Base-by-base conservation (phyloP, 352 stramenopile species). In the Halophytophthora batemanensis region DNA sequence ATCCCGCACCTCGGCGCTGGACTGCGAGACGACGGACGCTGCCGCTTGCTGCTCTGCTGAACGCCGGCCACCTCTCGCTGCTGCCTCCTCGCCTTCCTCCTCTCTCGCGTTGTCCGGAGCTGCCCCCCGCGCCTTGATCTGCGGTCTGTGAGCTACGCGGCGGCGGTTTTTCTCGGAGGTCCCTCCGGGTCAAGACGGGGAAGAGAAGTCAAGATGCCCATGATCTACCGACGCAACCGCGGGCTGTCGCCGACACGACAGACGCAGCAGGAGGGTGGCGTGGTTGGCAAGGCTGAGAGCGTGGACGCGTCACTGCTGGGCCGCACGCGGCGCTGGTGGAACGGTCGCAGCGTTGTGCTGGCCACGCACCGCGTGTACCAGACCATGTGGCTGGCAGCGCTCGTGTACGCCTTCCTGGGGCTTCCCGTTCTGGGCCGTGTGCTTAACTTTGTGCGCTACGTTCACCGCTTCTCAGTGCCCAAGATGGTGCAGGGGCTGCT, bases 391-490 rank as follows among this genome's bases (percentile, higher is more conserved):
- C 70, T 84, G 29, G 74, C 72, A 2, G 62, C 75, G 43, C 66
- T 89, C 7, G 71, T 89, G 8, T 89, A 86, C 59, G 64, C 73
- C 31, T 89, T 86, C 51, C 65, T 82, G 5, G 75, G 78, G 1
- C 60, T 89, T 10, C 78, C 78, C 1, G 71, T 83, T 33, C 52
- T 89, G 18, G 78, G 73, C 12, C 78, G 78, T 14, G 59, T 89
- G 11, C 55, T 89, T 12, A 85, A 85, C 23, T 79, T 85, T 38
- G 61, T 67, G 15, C 71, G 78, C 0, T 86, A 81, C 42, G 66
- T 74, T 29, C 75, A 86, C 45, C 78, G 78, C 37, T 84, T 86
- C 36, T 64, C 58, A 8, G 47, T 50, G 6, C 17, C 48, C 5
- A 82, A 61, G 41, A 77, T 89, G 37, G 1, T 82, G 1, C 69